Base-by-base conservation (phyloP, 768 basidiomycete species). In the Zangia roseola region DNA sequence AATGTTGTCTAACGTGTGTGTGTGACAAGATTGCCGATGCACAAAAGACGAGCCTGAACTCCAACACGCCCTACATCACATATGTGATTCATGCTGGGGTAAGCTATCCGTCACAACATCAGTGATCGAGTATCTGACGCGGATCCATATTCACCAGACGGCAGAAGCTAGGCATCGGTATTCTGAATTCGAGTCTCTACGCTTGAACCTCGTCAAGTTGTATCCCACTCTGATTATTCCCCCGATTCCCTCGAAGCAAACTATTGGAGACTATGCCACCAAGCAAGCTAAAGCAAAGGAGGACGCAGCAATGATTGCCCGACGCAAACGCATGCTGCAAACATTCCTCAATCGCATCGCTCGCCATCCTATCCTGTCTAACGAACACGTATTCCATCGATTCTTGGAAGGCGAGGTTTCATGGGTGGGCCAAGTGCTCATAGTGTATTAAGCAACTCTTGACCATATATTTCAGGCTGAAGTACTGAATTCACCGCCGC, bases 241-340 rank as follows among this genome's bases (percentile, higher is more conserved):
- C 3, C 97, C 97, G 36, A 97, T 99, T 44, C 97, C 97, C 3
- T 94, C 91, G 1, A 98, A 99, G 71, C 93, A 98, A 71, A 88
- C 88, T 1, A 76, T 99, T 33, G 83, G 91, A 8, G 97, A 98
- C 60, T 99, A 99, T 74, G 97, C 97, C 2, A 87, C 94, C 53
- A 98, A 97, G 69, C 94, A 94, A 62, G 86, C 81, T 13, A 97
- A 95, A 69, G 97, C 95, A 20, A 97, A 95, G 63, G 97, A 99
- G 63, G 97, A 99, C 65, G 83, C 84, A 3, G 80, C 87, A 1
- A 82, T 98, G 74, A 97, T 99, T 65, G 82, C 91, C 2, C 77
- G 91, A 55, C 79, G 97, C 53, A 95, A 93, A 68, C 84, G 97
- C 40, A 91, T 97, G 85, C 75, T 99, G 25, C 90, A 94, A 67